Evolutionary conservation across 164 flowering plant species (phyloP).

Genomic region (Stephania cephalantha): DNA sequence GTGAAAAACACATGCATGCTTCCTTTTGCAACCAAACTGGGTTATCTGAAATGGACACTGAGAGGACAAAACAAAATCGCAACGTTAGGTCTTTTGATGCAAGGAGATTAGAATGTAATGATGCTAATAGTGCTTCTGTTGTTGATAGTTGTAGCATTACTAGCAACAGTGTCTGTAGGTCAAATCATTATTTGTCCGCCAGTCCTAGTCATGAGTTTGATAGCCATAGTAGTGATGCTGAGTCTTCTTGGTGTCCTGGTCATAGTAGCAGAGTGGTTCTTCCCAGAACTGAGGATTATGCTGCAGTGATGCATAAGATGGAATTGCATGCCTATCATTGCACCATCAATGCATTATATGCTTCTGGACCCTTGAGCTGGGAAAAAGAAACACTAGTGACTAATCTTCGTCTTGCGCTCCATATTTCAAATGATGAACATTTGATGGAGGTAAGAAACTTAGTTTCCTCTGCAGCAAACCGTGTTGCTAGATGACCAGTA

Average conservation of each 20-base stretch:
- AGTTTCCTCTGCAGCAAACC: constrained; percentile 44
- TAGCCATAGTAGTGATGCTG: constrained; percentile 50
- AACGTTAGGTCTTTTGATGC: constrained; percentile 27
- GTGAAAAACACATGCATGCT: constrained; percentile 44
- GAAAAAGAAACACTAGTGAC: constrained; percentile 79
- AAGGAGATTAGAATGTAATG: constrained; percentile 35
- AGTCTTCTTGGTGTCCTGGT: constrained; percentile 42
- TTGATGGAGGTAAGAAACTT: constrained; percentile 69
- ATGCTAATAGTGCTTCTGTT: constrained; percentile 50
- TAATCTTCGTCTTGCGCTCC: constrained; percentile 72
- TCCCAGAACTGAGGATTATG: constrained; percentile 39
- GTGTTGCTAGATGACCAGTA: constrained; percentile 24
- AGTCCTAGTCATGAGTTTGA: constrained; percentile 33
- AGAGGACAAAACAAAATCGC: constrained; percentile 32
- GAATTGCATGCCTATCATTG: constrained; percentile 87
- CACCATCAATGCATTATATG: constrained; percentile 76
- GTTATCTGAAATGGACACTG: constrained; percentile 30
- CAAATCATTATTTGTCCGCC: constrained; percentile 14
- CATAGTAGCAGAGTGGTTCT: constrained; percentile 29
- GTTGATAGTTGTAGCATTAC: constrained; percentile 78
- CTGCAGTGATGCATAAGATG: constrained; percentile 57
- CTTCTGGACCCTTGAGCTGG: constrained; percentile 94
- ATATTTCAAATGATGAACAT: constrained; percentile 93
- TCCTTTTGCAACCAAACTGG: constrained; percentile 32
- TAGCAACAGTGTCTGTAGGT: constrained; percentile 26